Evolutionary conservation across 2,329 filamentous ascomycete species (phyloP).

Genomic region (Colletotrichum sp.): DNA sequence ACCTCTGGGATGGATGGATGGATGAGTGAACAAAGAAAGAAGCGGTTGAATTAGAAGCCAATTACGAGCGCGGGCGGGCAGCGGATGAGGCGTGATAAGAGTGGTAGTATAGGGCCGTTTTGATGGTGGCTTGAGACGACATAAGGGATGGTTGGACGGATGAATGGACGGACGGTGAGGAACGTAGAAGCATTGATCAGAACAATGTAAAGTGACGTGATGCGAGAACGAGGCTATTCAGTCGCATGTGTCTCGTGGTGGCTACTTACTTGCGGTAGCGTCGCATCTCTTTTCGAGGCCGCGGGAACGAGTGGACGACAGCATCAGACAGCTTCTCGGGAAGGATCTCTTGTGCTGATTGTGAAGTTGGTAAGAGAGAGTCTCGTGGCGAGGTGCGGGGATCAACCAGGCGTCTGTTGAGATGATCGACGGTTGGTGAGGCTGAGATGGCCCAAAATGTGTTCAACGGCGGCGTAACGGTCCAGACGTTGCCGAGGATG

Average conservation of each 20-base stretch:
- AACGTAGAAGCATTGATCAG: not conserved
- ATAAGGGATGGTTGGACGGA: not conserved
- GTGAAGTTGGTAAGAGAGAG: not conserved
- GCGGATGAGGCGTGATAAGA: not conserved
- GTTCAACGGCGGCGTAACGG: not conserved
- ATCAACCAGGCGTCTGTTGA: constrained; percentile 11
- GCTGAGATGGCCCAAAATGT: constrained; percentile 15
- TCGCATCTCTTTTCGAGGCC: not conserved
- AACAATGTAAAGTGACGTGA: not conserved
- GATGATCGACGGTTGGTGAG: constrained; percentile 17
- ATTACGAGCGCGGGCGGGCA: not conserved
- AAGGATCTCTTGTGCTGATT: constrained; percentile 1
- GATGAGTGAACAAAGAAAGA: not conserved
- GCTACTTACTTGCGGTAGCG: not conserved
- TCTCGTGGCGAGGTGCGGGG: constrained; percentile 10
- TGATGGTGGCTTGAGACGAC: not conserved
- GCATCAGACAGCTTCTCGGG: not conserved
- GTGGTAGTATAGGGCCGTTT: not conserved
- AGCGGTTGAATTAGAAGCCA: not conserved
- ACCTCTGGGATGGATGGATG: not conserved
- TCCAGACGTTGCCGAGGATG: not conserved
- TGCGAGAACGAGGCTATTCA: constrained; percentile 4
- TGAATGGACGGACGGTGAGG: not conserved
- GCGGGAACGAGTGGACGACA: not conserved
- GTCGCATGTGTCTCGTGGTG: not conserved